phyloP scores from a whole-genome alignment of 768 basidiomycete species.

The Boletus speciosus region DNA sequence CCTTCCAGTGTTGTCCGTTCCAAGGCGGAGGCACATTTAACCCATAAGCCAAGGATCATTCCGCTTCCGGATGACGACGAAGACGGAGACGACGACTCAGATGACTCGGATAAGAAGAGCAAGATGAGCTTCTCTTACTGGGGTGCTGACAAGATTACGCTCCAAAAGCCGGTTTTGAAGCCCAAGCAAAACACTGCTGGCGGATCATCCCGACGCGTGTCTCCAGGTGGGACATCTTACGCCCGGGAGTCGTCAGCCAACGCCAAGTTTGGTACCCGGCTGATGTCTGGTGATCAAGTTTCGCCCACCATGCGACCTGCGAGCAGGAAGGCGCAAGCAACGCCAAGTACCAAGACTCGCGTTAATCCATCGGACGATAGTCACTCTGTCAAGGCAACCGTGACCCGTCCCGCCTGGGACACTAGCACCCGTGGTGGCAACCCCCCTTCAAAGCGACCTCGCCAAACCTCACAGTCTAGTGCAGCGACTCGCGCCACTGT shows the following conservation, averaged over 20 bases:
- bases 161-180: constrained; percentile 73
- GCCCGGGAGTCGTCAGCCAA: constrained; percentile 82
- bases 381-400: constrained; percentile 65
- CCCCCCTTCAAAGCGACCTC: constrained; percentile 51
- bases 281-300: constrained; percentile 59
- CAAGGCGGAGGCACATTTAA: constrained; percentile 53
- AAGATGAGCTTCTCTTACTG: constrained; percentile 95
- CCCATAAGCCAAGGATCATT: constrained; percentile 62
- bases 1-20: constrained; percentile 63
- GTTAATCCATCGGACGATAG: constrained; percentile 60
- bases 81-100: constrained; percentile 68
- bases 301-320: constrained; percentile 49
- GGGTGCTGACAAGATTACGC: constrained; percentile 88
- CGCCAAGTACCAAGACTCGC: constrained; percentile 40
- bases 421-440: constrained; percentile 48
- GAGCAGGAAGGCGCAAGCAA: constrained; percentile 56
- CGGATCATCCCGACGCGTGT: constrained; percentile 36
- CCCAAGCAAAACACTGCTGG: constrained; percentile 33
- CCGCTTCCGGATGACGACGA: constrained; percentile 66
- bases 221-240: constrained; percentile 52
- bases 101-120: constrained; percentile 85
- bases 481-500: constrained; percentile 45
- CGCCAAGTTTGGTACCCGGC: constrained; percentile 87
- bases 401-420: constrained; percentile 75
- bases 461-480: constrained; percentile 73